Evolutionary conservation across 345 rosid species (phyloP).

Genomic region (Brassica juncea): DNA sequence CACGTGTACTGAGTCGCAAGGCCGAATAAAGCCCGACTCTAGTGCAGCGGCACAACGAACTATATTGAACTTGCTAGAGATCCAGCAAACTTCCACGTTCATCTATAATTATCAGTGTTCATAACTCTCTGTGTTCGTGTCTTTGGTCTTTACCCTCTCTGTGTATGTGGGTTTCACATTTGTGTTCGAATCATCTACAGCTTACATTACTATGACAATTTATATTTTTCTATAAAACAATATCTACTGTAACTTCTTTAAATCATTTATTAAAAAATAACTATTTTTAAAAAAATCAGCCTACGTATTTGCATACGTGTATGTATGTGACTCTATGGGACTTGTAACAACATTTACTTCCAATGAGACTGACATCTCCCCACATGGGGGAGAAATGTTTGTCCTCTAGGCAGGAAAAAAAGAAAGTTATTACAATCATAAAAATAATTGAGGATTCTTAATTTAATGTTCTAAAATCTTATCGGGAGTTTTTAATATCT

Average conservation of each 20-base stretch:
- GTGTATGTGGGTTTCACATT: not conserved
- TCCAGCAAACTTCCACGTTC: not conserved
- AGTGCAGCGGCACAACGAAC: not conserved
- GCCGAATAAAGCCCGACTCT: conserved; percentile 24
- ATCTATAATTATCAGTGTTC: not conserved
- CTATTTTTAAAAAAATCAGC: not conserved
- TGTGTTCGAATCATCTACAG: not conserved
- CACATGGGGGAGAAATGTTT: conserved; percentile 46
- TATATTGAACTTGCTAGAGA: not conserved
- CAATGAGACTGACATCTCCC: conserved; percentile 40
- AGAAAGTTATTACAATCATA: not conserved
- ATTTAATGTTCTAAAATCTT: conserved; percentile 29
- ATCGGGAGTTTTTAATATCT: conserved; percentile 21
- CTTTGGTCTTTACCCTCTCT: not conserved
- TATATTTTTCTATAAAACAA: not conserved
- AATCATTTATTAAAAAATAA: not conserved
- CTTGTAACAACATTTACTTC: conserved; percentile 25
- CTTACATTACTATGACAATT: not conserved
- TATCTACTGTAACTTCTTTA: not conserved
- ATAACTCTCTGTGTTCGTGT: not conserved
- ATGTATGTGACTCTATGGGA: conserved; percentile 8
- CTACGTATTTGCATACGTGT: conserved; percentile 16
- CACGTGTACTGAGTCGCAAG: not conserved
- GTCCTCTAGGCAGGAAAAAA: conserved; percentile 22
- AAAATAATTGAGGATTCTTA: not conserved